Evolutionary conservation across 2,329 filamentous ascomycete species (phyloP), one percentile per base, ranked within the genome.

Genomic region (Canariomyces notabilis): DNA sequence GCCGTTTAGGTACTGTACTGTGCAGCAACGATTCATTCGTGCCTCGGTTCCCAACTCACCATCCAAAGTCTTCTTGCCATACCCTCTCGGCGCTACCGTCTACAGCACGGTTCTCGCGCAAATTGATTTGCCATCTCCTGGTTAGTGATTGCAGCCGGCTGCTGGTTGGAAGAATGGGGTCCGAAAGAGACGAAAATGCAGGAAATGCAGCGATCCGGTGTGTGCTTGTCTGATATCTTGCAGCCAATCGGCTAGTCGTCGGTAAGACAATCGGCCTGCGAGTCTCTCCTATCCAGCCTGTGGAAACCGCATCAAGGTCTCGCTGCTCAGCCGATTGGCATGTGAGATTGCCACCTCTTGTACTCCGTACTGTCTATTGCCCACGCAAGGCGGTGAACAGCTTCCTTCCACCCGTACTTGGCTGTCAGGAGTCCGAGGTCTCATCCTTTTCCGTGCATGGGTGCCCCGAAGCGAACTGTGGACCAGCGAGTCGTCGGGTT

Each of bases 221-320:
- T 36, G 38, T 19, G 15, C 34, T 41, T 20, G 42, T 14, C 23
- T 20, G 32, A 46, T 40, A 32, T 16, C 23, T 19, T n/a, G 5
- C 36, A 34, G 19, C 48, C 42, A 50, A 50, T 43, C 43, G 35
- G 31, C 6, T 43, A 20, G 42, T 42, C 42, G 34, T 50, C 48
- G 43, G 44, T 18, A 45, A 42, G 37, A 38, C 39, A 35, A 44
- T 26, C 33, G 16, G 36, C 37, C 23, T 47, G 34, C 33, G 39
- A 38, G 18, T 38, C 14, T 37, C 33, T 40, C 33, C 35, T 21
- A n/a, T 40, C 40, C 37, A 31, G 45, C 39, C 29, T n/a, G n/a
- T n/a, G 6, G 23, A 29, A 22, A 16, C 23, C 15, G 35, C 34
- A 23, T 38, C 34, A 15, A 18, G 33, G 23, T 16, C 37, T 36